These are phyloP conservation scores for Acorus gramineus DNA, from an alignment of 106 monocot species.

Conservation along the genomic window DNA sequence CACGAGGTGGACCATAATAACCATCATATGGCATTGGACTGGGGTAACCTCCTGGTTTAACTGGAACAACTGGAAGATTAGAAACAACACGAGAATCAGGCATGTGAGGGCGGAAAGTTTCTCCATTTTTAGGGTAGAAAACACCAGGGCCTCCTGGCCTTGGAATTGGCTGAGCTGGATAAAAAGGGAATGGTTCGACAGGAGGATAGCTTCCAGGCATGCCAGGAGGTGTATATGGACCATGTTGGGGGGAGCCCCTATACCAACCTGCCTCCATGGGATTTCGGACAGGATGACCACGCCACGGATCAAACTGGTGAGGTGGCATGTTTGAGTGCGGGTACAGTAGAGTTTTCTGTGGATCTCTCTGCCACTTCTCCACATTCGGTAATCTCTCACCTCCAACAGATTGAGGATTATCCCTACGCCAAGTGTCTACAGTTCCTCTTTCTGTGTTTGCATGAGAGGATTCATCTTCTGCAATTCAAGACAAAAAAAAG, in stretches of 20 bases:
- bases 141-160: constrained; percentile 36
- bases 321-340: constrained; percentile 23
- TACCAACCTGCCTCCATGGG: constrained; percentile 56
- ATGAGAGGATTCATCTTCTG: constrained; percentile 25
- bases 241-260: constrained; percentile 42
- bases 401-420: constrained; percentile 14
- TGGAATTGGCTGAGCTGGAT: constrained; percentile 35
- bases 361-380: constrained; percentile 44
- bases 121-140: constrained; percentile 32
- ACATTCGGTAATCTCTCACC: constrained; percentile 11
- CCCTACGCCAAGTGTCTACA: constrained; percentile 29
- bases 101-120: constrained; percentile 36
- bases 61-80: constrained; percentile 29
- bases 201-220: constrained; percentile 40
- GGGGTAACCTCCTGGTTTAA: constrained; percentile 51
- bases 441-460: constrained; percentile 10
- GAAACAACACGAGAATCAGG: constrained; percentile 43
- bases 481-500: background rate
- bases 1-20: constrained; percentile 37
- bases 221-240: constrained; percentile 40
- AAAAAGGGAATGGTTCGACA: constrained; percentile 44
- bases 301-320: constrained; percentile 58
- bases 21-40: constrained; percentile 45
- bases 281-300: constrained; percentile 30
- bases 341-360: constrained; percentile 18